Evolutionary conservation across 2,329 filamentous ascomycete genomes (phyloP).

Genomic region (Aspergillus tamarii): DNA sequence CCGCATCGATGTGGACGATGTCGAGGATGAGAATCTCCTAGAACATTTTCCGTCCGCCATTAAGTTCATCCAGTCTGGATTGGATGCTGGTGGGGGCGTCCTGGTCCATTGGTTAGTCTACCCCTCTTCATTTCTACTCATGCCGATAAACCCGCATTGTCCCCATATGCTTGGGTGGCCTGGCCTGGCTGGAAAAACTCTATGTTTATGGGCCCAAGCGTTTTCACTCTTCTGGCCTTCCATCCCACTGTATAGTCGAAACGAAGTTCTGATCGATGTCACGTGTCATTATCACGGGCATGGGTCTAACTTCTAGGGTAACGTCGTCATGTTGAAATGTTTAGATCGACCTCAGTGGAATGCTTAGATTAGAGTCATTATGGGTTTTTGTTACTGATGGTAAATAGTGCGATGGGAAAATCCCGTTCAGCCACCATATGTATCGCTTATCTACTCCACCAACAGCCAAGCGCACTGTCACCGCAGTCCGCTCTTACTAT

Average conservation of each 20-base stretch:
- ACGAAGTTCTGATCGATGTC: neutral
- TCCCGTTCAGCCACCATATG: constrained; percentile 85
- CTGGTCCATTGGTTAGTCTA: constrained; percentile 70
- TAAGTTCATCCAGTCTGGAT: constrained; percentile 76
- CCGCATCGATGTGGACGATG: constrained; percentile 84
- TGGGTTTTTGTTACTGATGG: constrained; percentile 8
- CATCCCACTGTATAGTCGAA: neutral
- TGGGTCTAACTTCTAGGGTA: neutral
- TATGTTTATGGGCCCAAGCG: neutral
- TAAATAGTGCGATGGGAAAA: constrained; percentile 85
- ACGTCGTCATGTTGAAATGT: neutral
- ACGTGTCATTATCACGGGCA: neutral
- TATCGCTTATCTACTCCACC: constrained; percentile 79
- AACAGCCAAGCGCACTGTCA: constrained; percentile 59
- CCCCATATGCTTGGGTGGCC: neutral
- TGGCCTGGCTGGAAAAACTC: neutral
- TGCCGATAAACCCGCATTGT: neutral
- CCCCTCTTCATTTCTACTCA: constrained; percentile 9
- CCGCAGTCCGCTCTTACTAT: constrained; percentile 69
- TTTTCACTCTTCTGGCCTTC: neutral
- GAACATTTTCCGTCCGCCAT: constrained; percentile 78
- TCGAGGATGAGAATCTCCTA: constrained; percentile 84
- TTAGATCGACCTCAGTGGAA: neutral
- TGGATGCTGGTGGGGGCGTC: constrained; percentile 64
- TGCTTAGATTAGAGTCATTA: neutral